These are phyloP conservation scores for Copromyces sp. DNA, from an alignment of 495 filamentous ascomycete genomes.

Conservation along the genomic window DNA sequence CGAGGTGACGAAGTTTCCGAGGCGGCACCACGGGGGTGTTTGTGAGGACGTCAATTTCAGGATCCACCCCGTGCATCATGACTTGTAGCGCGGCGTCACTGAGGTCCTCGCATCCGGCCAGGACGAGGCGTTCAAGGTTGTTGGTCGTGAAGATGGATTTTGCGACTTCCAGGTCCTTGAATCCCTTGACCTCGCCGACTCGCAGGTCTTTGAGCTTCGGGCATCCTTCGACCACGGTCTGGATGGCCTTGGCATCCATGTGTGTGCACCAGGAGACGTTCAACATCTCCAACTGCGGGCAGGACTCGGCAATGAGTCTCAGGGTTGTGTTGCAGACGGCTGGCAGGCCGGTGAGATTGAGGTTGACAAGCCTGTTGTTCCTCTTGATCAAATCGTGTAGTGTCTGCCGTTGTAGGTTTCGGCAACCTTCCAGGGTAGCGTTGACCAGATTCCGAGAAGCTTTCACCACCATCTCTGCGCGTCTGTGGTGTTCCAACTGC, in stretches of 20 bases:
- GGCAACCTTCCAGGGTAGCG: conserved; percentile 79
- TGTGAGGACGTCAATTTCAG: conserved; percentile 69
- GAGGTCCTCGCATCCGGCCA: conserved; percentile 66
- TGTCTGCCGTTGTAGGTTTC: conserved; percentile 62
- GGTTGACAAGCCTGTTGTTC: conserved; percentile 64
- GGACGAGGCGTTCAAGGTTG: conserved; percentile 65
- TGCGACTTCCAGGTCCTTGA: conserved; percentile 60
- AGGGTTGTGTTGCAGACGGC: conserved; percentile 76
- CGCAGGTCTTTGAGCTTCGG: conserved; percentile 64
- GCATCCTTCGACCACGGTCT: conserved; percentile 62
- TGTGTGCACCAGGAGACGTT: conserved; percentile 89
- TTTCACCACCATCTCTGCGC: conserved; percentile 61
- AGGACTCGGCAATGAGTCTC: conserved; percentile 77
- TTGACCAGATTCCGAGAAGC: conserved; percentile 79
- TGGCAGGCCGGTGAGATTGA: conserved; percentile 75
- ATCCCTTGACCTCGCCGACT: conserved; percentile 72
- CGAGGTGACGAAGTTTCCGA: conserved; percentile 72
- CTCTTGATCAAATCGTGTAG: conserved; percentile 71
- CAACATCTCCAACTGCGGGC: conserved; percentile 67
- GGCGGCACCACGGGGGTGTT: conserved; percentile 66
- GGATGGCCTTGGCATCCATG: conserved; percentile 73
- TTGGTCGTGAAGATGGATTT: conserved; percentile 68
- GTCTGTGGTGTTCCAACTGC: conserved; percentile 67
- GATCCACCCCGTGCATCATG: conserved; percentile 62
- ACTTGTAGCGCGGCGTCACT: conserved; percentile 59